Evolutionary conservation across 2,329 filamentous ascomycete genomes (phyloP), one percentile per base, ranked within the genome.

Genomic region (Aspergillus cejpii): DNA sequence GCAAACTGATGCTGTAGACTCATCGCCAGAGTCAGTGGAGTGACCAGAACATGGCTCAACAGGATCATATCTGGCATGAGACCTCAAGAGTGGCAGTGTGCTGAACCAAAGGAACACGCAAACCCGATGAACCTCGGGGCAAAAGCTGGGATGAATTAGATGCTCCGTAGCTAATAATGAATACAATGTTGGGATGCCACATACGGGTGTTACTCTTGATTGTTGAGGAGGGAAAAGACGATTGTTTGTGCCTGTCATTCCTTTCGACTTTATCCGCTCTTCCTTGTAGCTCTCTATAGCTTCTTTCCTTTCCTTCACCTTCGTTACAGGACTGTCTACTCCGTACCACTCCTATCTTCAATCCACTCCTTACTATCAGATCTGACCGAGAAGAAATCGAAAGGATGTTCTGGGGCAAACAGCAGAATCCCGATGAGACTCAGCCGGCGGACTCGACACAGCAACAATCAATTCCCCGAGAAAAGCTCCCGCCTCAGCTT

Each of bases 401-500:
- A 15, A 55, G 11, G 44, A 57, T 57, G 55, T 50, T 64, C 47
- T 68, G 65, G 66, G 55, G 58, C 21, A 58, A 53, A 38, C 54
- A 51, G 8, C 23, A 24, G 5, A 8, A 24, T 31, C 54, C 61
- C 21, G 49, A 60, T 29, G 48, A 62, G 37, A 46, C 51, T 36
- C 23, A 24, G 8, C 38, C 53, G 39, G 41, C 51, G 50, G 37
- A 39, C 47, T 40, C 43, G 43, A 41, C 43, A 43, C 50, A 58
- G 34, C 41, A 69, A 51, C 15, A 34, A 20, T 73, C 69, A 14
- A 64, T 74, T n/a, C 65, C 74, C 37, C 67, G 72, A 44, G 71
- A 72, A 56, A 71, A 69, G 49, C 72, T 82, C 11, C 74, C 77
- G n/a, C 67, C 70, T 39, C 69, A 74, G 24, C 63, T 82, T 2